A percentile compares a stretch with the other conserved stretches of the same genome.
phyloP scores from a whole-genome alignment of 2,329 filamentous ascomycete species.

The Colletotrichum sidae region DNA sequence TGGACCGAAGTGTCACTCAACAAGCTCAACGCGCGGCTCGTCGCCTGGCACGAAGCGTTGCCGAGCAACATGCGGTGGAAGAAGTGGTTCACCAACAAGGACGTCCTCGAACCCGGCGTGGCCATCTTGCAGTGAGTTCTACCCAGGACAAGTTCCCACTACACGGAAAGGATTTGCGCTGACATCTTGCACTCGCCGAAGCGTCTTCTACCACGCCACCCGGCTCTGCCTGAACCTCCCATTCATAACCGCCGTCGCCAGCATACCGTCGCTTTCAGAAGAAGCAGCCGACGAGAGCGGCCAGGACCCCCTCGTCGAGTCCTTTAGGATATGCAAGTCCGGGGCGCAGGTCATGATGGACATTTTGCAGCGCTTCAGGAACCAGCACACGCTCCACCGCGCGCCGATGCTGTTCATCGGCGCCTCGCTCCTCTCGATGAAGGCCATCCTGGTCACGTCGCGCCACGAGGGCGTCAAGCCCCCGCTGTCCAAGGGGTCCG shows the following conservation, averaged over 20 bases:
- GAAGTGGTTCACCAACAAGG: constrained; percentile 28
- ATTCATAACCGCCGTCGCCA: constrained; percentile 23
- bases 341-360: constrained; percentile 4
- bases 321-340: constrained; percentile 10
- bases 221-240: constrained; percentile 29
- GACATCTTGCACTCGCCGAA: neutral
- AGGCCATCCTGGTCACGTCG: constrained; percentile 13
- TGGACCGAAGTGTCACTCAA: constrained; percentile 21
- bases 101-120: constrained; percentile 19
- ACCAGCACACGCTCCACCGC: constrained; percentile 17
- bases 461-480: constrained; percentile 4
- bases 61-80: constrained; percentile 27
- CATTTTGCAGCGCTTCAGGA: constrained; percentile 13
- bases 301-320: constrained; percentile 5
- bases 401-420: constrained; percentile 14
- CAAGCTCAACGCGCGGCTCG: constrained; percentile 19
- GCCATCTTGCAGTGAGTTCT: constrained; percentile 20
- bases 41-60: constrained; percentile 27
- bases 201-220: constrained; percentile 18
- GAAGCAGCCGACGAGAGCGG: neutral
- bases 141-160: accelerated
- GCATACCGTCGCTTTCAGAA: constrained; percentile 4
- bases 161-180: neutral
- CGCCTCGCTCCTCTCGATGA: constrained; percentile 16
- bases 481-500: neutral